Conservation (phyloP, 2,329 filamentous ascomycete species). For the Fusarium sp. region DNA sequence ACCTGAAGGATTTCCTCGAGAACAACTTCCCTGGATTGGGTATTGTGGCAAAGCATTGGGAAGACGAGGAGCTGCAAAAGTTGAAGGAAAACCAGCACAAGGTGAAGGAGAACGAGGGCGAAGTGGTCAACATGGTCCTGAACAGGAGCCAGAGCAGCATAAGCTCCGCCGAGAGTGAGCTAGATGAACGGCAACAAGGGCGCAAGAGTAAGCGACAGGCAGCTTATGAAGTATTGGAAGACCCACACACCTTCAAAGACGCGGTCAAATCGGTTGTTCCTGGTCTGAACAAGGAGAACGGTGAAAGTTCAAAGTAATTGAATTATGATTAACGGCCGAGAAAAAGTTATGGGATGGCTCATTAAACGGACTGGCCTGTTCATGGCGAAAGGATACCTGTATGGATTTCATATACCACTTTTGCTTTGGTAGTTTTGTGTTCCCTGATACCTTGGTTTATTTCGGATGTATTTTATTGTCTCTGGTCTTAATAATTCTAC, state of each 20-base stretch:
- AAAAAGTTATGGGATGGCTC: slow-evolving; percentile 7
- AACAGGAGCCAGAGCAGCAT: slow-evolving; percentile 65
- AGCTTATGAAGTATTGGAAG: slow-evolving; percentile 62
- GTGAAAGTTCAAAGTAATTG: slow-evolving; percentile 35
- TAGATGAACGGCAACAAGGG: slow-evolving; percentile 57
- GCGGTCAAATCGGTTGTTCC: slow-evolving; percentile 47
- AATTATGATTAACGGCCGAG: slow-evolving; percentile 34
- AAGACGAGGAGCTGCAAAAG: slow-evolving; percentile 76
- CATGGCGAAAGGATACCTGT: slow-evolving; percentile 36
- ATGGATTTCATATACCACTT: slow-evolving; percentile 24
- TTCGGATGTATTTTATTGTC: slow-evolving; percentile 1
- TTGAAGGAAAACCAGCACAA: slow-evolving; percentile 82
- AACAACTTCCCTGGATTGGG: slow-evolving; percentile 81
- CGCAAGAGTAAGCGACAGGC: slow-evolving; percentile 64
- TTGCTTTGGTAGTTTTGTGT: slow-evolving; percentile 13
- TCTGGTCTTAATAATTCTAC: slow-evolving; percentile 8
- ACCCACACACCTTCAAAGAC: slow-evolving; percentile 59
- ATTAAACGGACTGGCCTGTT: slow-evolving; percentile 14
- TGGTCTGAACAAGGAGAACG: slow-evolving; percentile 32
- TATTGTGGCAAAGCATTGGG: slow-evolving; percentile 80
- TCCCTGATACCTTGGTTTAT: slow-evolving; percentile 15
- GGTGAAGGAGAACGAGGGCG: slow-evolving; percentile 74
- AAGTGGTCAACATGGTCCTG: slow-evolving; percentile 64
- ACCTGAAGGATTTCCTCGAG: slow-evolving; percentile 76
- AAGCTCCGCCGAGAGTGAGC: slow-evolving; percentile 64